These are phyloP conservation scores for Claviceps fusiformis DNA, from an alignment of 2,329 filamentous ascomycete species.

Conservation along the genomic window DNA sequence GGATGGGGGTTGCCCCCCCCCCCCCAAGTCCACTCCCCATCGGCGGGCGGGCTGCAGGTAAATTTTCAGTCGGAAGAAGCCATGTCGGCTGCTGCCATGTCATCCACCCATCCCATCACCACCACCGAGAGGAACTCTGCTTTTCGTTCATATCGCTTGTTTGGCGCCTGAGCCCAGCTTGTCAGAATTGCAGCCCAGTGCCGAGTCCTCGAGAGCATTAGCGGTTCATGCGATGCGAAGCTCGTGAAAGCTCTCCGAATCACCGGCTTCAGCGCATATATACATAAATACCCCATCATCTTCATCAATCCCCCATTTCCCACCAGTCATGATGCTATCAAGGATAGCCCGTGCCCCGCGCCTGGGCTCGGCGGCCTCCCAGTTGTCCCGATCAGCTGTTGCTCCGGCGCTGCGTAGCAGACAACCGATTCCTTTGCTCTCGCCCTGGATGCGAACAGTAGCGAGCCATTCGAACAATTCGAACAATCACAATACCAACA, in stretches of 20 bases:
- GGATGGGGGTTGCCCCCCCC: background rate
- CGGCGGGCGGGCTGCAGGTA: background rate
- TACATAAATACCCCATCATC: too few relatives aligned
- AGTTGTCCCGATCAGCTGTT: constrained; percentile 14
- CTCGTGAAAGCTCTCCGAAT: background rate
- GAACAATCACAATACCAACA: constrained; percentile 2
- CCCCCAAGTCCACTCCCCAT: background rate
- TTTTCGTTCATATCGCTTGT: background rate
- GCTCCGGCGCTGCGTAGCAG: constrained; percentile 14
- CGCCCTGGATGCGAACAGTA: constrained; percentile 17
- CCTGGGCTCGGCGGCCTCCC: constrained; percentile 19
- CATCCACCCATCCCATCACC: background rate
- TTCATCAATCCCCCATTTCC: background rate
- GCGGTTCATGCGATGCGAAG: constrained; percentile 1
- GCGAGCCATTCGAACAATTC: background rate
- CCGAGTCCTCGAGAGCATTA: background rate
- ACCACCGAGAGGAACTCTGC: background rate
- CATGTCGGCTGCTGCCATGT: background rate
- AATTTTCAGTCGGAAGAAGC: constrained; percentile 1
- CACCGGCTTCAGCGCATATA: background rate
- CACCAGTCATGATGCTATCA: constrained; percentile 24
- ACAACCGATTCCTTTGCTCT: constrained; percentile 9
- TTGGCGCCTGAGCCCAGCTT: background rate
- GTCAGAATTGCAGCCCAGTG: background rate
- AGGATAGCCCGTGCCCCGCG: constrained; percentile 20